Conservation (phyloP, 2,329 filamentous ascomycete species). For the Tolypocladium paradoxum region DNA sequence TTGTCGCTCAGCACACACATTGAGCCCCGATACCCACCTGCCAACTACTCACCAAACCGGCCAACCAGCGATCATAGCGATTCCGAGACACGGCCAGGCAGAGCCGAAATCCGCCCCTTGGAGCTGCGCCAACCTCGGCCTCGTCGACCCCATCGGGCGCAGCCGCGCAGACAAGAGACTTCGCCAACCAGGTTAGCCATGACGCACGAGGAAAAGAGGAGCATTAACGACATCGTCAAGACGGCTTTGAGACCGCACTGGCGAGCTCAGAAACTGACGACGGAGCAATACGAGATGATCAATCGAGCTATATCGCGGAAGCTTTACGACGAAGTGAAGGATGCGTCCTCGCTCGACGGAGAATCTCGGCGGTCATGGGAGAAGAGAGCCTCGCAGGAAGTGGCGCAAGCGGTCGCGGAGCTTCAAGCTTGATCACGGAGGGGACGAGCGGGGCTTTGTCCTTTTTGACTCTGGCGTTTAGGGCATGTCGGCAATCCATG, state of each 20-base stretch:
- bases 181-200: slow-evolving; percentile 58
- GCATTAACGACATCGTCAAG: slow-evolving; percentile 81
- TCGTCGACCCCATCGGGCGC: slow-evolving; percentile 30
- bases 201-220: slow-evolving; percentile 75
- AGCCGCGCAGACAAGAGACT: slow-evolving; percentile 44
- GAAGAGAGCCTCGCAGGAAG: slow-evolving; percentile 65
- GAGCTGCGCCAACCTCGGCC: slow-evolving; percentile 44
- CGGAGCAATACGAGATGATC: slow-evolving; percentile 85
- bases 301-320: slow-evolving; percentile 82
- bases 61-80: slow-evolving; percentile 35
- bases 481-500: slow-evolving; percentile 15
- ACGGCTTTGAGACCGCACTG: slow-evolving; percentile 74
- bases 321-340: slow-evolving; percentile 62
- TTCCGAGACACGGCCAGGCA: slow-evolving; percentile 23
- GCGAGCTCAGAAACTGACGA: slow-evolving; percentile 65
- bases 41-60: slow-evolving; percentile 58
- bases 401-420: slow-evolving; percentile 59
- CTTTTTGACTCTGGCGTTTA: slow-evolving; percentile 20
- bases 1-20: slow-evolving; percentile 60
- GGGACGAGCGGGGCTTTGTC: slow-evolving; percentile 12
- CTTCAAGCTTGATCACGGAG: slow-evolving; percentile 32
- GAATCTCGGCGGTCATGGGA: slow-evolving; percentile 62
- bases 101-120: slow-evolving; percentile 20
- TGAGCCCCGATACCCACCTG: slow-evolving; percentile 62
- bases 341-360: slow-evolving; percentile 49